Base-by-base conservation (phyloP, 2,329 filamentous ascomycete genomes). In the Xylaria polymorpha region DNA sequence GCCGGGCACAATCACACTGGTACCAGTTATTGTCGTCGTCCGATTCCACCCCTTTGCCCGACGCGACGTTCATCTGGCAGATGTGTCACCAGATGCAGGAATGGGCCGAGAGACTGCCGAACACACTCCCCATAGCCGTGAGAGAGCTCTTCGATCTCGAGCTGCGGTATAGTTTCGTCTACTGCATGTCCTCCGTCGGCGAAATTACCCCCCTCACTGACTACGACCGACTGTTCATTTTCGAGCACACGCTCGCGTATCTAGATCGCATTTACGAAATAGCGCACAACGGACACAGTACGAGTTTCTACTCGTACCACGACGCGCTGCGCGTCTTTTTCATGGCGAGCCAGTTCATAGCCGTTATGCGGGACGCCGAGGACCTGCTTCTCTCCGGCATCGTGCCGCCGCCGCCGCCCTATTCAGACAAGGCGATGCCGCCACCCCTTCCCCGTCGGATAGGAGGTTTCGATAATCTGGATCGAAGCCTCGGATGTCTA, bases 11-110 rank as follows among this genome's bases (percentile, higher is more conserved):
- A 78, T 98, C 96, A 0, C 87, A 87, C 59, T 97, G 94, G 89
- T 98, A 98, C 75, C 94, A 97, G 76, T 88, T 91, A 25, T 87
- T 98, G 2, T 96, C 96, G 77, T 93, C 96, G 76, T 92, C 90
- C 20, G 91, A 92, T 10, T 87, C 90, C 0, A 84, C 87, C 1
- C 87, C 88, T n/a, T 85, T 93, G 67, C 83, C 88, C 20, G 89
- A 94, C 62, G 86, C 92, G 0, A 86, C 91, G 12, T 94, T 92
- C 77, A 87, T 94, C 56, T 94, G 92, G 90, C 87, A 90, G 67
- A 90, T 90, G 80, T 94, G 92, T 75, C 85, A 90, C 56, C 87
- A 92, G 46, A 94, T 93, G 91, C 89, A 86, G 63, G 88, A 90
- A 75, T 98, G 95, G 95, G 91, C 90, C 68, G 88, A 94, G 43